Evolutionary conservation across 73 alveolate species (phyloP), one percentile per base, ranked within the genome.

Genomic region (Blepharisma japonicum): DNA sequence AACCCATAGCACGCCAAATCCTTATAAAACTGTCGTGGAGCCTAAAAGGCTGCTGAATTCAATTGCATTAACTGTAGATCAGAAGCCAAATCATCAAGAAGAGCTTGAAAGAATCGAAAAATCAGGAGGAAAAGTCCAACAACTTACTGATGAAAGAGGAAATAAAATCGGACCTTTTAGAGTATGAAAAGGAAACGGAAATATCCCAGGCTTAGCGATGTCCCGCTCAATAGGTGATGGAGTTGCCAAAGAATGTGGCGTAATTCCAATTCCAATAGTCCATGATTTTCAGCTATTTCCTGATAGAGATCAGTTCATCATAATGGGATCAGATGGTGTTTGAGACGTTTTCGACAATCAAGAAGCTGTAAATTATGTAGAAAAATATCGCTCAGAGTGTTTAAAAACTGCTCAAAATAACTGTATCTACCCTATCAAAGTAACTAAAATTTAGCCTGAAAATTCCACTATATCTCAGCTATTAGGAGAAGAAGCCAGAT

Each of bases 291-390:
- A 85, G 55, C 76, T 77, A 47, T 49, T 86, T 9, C 87, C 80
- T 68, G 86, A 81, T 71, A 86, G 87, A 6, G 93, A 86, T 81
- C 87, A 86, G 77, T 86, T 86, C 67, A 81, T 86, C 32, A 89
- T 86, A 38, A 86, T 86, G 90, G 89, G 90, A 0, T 86, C 93
- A 21, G 93, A 82, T 51, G 93, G 93, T 27, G 86, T 86, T 9
- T 86, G 93, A 86, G 91, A 86, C 54, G 93, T 86, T 4, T 79
- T 86, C 89, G 80, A 82, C 77, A 77, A 83, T 5, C 87, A 71
- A 50, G 94, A 87, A 87, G 87, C 81, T 25, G 90, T 81, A 7
- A 61, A 61, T 38, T 61, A 11, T 38, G 77, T 61, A 0, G 77
- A 61, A 21, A 61, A 27, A 61, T 61, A 61, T 38, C 42, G 77